Base-by-base conservation (phyloP, 306 rosid species). In the Sicyos baderoa region DNA sequence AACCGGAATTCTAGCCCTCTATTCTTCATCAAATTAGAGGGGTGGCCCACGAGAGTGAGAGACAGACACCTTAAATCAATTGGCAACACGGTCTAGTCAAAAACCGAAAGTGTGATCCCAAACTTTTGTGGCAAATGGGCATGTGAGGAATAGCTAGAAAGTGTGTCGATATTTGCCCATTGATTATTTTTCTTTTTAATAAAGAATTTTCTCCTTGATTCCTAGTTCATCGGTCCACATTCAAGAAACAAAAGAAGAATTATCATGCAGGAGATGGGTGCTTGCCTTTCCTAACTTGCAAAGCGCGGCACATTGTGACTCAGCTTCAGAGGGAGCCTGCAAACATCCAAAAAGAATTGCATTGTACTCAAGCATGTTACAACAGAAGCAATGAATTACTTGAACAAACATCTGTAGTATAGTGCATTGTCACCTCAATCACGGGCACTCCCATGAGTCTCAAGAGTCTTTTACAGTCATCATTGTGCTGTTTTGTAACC, bases 401-500 rank as follows among this genome's bases (percentile, higher is more conserved):
- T 68, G 32, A 19, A 70, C 79, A 47, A 73, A 60, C 67, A 21
- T 64, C 17, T 8, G 27, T 18, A 64, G 49, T 9, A 59, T 59
- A 15, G 19, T 61, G 65, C 65, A 80, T 15, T 11, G 55, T 81
- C 74, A 93, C 98, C 98, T 93, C 97, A 69, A 93, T 78, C 25
- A 93, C 98, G 11, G 98, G 96, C 74, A 93, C 97, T 56, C 98
- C 98, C 98, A 88, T 93, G 74, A 93, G 98, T 82, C 88, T 87
- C 68, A 89, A 70, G 70, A 93, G 96, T 72, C 52, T 86, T 86
- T 84, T 85, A 84, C 97, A 93, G 76, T 89, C 95, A 1, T 93
- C 98, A 83, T 93, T 93, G 82, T 93, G 98, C 80, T 84, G 97
- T 80, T 85, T 87, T 49, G 98, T 92, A 76, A 92, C 98, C 96